Conservation (phyloP, 2,329 filamentous ascomycete species). For the Phaeosphaeriaceae sp. region DNA sequence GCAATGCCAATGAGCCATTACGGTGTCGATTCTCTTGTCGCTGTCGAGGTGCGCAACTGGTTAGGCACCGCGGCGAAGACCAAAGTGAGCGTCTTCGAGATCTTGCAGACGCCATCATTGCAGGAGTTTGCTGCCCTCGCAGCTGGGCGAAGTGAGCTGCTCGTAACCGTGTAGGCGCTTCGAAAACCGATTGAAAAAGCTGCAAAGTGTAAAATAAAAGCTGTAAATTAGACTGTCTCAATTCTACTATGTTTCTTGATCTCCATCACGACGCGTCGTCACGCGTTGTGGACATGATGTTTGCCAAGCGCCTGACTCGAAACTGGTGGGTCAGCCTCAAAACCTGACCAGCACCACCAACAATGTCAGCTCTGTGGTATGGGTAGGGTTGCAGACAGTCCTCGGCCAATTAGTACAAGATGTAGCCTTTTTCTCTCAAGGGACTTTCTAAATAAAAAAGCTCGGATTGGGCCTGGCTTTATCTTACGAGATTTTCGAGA, state of each 20-base stretch:
- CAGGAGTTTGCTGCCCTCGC: background rate
- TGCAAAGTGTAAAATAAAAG: too few relatives aligned
- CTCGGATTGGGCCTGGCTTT: too few relatives aligned
- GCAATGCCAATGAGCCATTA: constrained; percentile 5
- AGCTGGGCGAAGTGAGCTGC: background rate
- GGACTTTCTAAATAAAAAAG: too few relatives aligned
- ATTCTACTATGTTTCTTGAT: too few relatives aligned
- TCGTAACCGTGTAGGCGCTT: background rate
- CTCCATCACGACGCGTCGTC: background rate
- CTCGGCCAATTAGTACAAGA: too few relatives aligned
- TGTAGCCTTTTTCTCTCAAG: too few relatives aligned
- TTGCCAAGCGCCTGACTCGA: background rate
- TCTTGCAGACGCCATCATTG: background rate
- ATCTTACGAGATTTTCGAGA: too few relatives aligned
- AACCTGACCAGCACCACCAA: background rate
- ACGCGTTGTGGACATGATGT: background rate
- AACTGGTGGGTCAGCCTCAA: background rate
- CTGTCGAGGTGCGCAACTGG: constrained; percentile 24
- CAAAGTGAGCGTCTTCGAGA: background rate
- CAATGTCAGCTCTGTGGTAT: too few relatives aligned
- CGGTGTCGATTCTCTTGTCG: constrained; percentile 29
- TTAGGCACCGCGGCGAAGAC: background rate
- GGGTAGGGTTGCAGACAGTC: too few relatives aligned
- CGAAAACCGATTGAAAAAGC: too few relatives aligned
- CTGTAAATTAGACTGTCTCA: background rate